These are phyloP conservation scores for Aquilaria yunnanensis DNA, from an alignment of 345 rosid genomes.

Conservation along the genomic window DNA sequence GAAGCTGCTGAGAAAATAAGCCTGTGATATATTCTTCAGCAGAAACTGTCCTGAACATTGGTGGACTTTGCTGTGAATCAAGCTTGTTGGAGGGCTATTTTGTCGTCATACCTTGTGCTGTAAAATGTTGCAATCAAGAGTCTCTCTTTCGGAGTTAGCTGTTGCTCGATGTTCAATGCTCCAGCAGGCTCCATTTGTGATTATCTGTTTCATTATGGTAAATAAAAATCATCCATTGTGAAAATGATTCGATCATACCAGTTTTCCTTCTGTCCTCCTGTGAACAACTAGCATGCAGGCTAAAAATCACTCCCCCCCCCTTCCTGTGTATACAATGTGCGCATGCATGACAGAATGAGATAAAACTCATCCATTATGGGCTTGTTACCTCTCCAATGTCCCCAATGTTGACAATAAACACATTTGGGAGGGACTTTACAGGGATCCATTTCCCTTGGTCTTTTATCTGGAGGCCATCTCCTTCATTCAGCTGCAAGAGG, in stretches of 20 bases:
- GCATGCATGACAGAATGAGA: no score
- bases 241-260: no score
- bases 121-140: constrained; percentile 31
- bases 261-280: no score
- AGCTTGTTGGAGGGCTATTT: constrained; percentile 39
- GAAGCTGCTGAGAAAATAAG: constrained; percentile 15
- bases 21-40: constrained; percentile 8
- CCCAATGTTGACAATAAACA: no score
- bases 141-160: constrained; percentile 26
- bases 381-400: no score
- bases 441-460: no score
- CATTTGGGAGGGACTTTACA: no score
- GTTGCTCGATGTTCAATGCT: constrained; percentile 45
- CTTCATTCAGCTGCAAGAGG: constrained; percentile 13
- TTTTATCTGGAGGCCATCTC: constrained; percentile 12
- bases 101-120: constrained; percentile 21
- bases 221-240: no score
- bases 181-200: constrained; percentile 34
- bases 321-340: no score
- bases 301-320: no score
- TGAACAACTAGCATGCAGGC: no score
- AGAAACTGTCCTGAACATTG: constrained; percentile 13
- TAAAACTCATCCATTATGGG: no score
- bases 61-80: constrained; percentile 22
- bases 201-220: constrained; percentile 21